Base-by-base conservation (phyloP, 805 yeast genomes). In the Yamadazyma takamatsuzukensis region DNA sequence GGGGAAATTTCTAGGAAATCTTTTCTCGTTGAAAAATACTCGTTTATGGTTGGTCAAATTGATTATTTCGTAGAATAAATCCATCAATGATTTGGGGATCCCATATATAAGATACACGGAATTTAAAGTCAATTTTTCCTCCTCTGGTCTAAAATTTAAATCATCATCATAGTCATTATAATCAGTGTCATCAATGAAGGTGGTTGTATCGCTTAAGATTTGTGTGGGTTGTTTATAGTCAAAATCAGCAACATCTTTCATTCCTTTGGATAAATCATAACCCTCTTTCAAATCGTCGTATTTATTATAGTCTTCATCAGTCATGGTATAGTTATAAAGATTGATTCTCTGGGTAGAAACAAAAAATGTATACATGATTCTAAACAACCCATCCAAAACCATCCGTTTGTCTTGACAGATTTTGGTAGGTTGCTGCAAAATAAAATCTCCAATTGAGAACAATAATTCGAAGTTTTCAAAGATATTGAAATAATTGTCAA, bases 1-100 rank as follows among this genome's bases (percentile, higher is more conserved):
- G 4, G 80, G 79, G 46, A 73, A 76, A 43, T 74, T 75, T 25
- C 80, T 53, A 0, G 80, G 80, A 27, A 59, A 63, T 21, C 65
- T 59, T 16, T 64, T 61, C 18, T 50, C 43, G 6, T 40, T 43
- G 31, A 43, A 38, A 45, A 75, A 75, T 39, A 70, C 66, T 37
- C 70, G 65, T 43, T 72, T 68, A 44, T 74, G 78, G 45, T 76
- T 76, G 2, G 80, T 59, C 26, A 75, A 52, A 16, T 60, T 64
- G 5, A 74, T 61, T 2, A 65, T 56, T 38, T 68, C 68, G 39
- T 68, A 64, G 48, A 74, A 65, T 5, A 75, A 43, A n/a, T 53
- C 59, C n/a, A 74, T 32, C 22, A 76, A 51, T 4, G 72, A 57
- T 24, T 51, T 43, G 2, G 80, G 80, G 4, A 74, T 45, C 0